Base-by-base conservation (phyloP, 495 filamentous ascomycete genomes). In the Daldinia concentrica region DNA sequence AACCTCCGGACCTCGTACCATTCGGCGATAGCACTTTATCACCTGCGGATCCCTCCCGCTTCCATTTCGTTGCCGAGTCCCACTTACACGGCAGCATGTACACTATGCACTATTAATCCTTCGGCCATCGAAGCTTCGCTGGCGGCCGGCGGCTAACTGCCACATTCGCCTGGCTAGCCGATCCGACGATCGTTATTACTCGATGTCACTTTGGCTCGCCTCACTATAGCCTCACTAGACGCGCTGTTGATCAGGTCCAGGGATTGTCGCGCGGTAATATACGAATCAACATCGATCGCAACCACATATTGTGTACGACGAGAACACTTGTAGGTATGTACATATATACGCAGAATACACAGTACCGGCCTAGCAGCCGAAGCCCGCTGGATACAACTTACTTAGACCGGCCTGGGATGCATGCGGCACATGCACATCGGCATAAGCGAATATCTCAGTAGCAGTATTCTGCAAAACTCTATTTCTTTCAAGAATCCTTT, bases 191-290 rank as follows among this genome's bases (percentile, higher is more conserved):
- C 70, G 14, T 48, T 54, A 68, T 68, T 54, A 45, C 17, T 58
- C 39, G 19, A 62, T 68, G 55, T 58, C 37, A 68, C 50, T 54
- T 30, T 27, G 50, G 26, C 27, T 62, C 63, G 62, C 62, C 57
- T 69, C 63, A 58, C 54, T 51, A 37, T 58, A 54, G 61, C 70
- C 70, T 69, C 56, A 66, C 62, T 66, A 60, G 43, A 54, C 65
- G 60, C 61, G 48, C 34, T 55, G 59, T 54, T 26, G 55, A 39
- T 72, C 45, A 52, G n/a, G 59, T 27, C 26, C 29, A 5, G 63
- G 50, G 45, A 15, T 54, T 41, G 19, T 64, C 69, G 63, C 58
- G 63, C 63, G 62, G 36, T 64, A 69, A 29, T 17, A 64, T 45
- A 50, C 48, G 58, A 48, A 65, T 61, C 61, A 17, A 37, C 67